These are phyloP conservation scores for Pueraria montana DNA, from an alignment of 306 rosid genomes.

Conservation along the genomic window DNA sequence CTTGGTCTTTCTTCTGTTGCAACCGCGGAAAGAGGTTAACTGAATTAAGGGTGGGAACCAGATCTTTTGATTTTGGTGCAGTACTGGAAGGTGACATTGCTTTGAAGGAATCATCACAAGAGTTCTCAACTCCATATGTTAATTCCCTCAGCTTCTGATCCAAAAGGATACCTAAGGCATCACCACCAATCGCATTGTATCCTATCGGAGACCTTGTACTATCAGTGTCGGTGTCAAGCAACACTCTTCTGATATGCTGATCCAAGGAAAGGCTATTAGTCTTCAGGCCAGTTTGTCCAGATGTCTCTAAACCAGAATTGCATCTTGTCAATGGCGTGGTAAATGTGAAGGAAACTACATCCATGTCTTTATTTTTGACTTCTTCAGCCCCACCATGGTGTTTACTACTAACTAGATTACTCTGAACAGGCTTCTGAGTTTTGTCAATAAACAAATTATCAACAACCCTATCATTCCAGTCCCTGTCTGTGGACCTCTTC, in stretches of 20 bases:
- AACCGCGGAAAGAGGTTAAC: constrained; percentile 47
- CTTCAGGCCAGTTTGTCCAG: constrained; percentile 48
- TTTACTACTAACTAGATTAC: constrained; percentile 44
- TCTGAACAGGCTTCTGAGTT: constrained; percentile 57
- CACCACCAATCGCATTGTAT: constrained; percentile 69
- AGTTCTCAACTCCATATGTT: constrained; percentile 59
- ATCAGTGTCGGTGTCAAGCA: constrained; percentile 58
- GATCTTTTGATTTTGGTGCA: constrained; percentile 51
- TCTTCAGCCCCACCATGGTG: constrained; percentile 60
- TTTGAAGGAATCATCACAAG: constrained; percentile 53
- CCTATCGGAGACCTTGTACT: constrained; percentile 62
- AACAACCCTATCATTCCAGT: constrained; percentile 57
- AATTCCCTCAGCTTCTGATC: constrained; percentile 83
- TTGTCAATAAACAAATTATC: constrained; percentile 58
- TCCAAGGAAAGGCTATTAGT: constrained; percentile 40
- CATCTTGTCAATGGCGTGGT: constrained; percentile 73
- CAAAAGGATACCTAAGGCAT: constrained; percentile 79
- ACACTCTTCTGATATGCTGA: constrained; percentile 56
- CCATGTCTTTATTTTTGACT: constrained; percentile 67
- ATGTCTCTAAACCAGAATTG: constrained; percentile 57
- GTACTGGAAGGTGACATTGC: constrained; percentile 52
- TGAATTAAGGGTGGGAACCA: constrained; percentile 47
- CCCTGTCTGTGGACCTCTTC: constrained; percentile 72
- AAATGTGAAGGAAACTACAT: constrained; percentile 88
- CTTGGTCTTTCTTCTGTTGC: constrained; percentile 55